Conservation (phyloP, 2,329 filamentous ascomycete genomes). For the Colletotrichum plurivorum region DNA sequence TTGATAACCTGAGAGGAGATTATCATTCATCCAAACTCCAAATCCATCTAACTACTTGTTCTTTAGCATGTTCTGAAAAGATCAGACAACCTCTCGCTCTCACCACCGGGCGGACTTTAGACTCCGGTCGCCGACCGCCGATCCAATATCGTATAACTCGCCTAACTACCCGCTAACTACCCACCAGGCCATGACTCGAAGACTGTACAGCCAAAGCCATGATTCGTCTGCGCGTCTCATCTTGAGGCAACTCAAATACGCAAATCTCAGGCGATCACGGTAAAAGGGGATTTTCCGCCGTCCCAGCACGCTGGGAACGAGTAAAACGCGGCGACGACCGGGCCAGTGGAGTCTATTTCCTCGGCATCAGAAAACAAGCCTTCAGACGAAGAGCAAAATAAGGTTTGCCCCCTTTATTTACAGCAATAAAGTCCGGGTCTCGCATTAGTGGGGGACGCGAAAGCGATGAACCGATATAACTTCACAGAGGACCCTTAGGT, state of each 20-base stretch:
- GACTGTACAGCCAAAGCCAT: background rate
- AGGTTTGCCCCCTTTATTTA: slow-evolving; percentile 19
- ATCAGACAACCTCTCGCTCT: too few species aligned
- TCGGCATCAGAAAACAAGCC: slow-evolving; percentile 5
- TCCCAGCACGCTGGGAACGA: background rate
- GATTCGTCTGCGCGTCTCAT: slow-evolving; percentile 28
- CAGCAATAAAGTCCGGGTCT: slow-evolving; percentile 4
- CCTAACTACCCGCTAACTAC: slow-evolving; percentile 2
- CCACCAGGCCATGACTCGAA: slow-evolving; percentile 2
- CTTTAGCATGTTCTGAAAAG: too few species aligned
- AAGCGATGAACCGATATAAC: background rate
- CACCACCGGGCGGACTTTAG: background rate
- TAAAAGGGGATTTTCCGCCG: background rate
- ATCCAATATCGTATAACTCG: slow-evolving; percentile 1
- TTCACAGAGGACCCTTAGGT: background rate
- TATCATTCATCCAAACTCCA: too few species aligned
- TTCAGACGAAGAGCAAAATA: slow-evolving; percentile 19
- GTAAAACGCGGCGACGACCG: background rate
- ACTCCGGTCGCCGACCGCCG: background rate
- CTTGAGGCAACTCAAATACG: slow-evolving; percentile 17
- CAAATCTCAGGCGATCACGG: background rate
- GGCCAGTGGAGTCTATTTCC: background rate
- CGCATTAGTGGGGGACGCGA: background rate
- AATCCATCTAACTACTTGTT: too few species aligned
- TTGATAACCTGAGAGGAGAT: too few species aligned